Percentiles rank a stretch among this genome's conserved stretches.
Evolutionary conservation across 2,329 filamentous ascomycete genomes (phyloP).

Genomic region (Elsinoe fawcettii): DNA sequence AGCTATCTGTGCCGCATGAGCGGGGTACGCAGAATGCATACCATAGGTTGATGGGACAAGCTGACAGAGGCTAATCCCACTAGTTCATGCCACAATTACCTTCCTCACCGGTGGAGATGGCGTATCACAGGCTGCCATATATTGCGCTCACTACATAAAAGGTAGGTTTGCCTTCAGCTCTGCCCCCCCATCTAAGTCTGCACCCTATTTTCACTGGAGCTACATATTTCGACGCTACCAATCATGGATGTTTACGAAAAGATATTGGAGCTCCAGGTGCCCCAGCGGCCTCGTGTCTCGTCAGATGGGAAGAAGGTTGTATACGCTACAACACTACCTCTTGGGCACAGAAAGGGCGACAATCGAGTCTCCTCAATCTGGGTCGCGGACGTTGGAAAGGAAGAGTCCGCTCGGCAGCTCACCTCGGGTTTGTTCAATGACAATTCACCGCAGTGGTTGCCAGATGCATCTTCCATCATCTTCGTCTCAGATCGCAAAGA

Average conservation of each 20-base stretch:
- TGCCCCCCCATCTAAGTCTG: not conserved
- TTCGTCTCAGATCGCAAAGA: conserved; percentile 31
- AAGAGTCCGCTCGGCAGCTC: conserved; percentile 24
- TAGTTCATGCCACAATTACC: not conserved
- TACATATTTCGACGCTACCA: not conserved
- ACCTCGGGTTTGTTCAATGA: conserved; percentile 26
- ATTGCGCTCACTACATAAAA: not conserved
- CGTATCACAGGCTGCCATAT: not conserved
- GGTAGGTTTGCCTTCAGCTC: not conserved
- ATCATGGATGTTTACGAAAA: conserved; percentile 18
- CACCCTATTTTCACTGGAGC: not conserved
- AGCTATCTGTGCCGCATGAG: not conserved
- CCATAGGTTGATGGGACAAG: not conserved
- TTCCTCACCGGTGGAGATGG: not conserved
- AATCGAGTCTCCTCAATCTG: conserved; percentile 23
- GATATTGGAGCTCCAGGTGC: conserved; percentile 24
- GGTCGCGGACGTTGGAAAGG: conserved; percentile 24
- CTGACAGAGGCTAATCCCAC: not conserved
- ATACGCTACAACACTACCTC: conserved; percentile 21
- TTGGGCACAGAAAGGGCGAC: conserved; percentile 20
- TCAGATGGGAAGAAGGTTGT: conserved; percentile 23
- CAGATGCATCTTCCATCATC: conserved; percentile 26
- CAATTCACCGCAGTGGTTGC: conserved; percentile 23
- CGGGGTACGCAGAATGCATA: not conserved
- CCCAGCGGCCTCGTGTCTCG: conserved; percentile 21